These are phyloP conservation scores for Oxytropis ochrocephala DNA, from an alignment of 306 rosid genomes.

Conservation along the genomic window DNA sequence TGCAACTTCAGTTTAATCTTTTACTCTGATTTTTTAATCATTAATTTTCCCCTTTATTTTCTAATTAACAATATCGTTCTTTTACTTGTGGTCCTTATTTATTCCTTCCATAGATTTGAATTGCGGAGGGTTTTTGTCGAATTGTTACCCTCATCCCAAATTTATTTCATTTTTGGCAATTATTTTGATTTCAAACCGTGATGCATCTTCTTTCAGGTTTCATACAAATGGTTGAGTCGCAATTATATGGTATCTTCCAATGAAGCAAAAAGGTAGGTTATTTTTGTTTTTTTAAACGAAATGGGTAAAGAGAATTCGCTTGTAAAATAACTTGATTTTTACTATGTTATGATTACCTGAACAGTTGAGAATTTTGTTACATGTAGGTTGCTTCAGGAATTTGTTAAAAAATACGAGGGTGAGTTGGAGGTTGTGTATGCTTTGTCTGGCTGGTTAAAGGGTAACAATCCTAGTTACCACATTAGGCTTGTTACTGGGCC, in stretches of 20 bases:
- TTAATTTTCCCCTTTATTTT: not conserved
- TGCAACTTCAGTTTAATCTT: not conserved
- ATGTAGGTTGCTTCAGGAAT: constrained; percentile 78
- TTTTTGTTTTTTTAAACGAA: not conserved
- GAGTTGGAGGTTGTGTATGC: constrained; percentile 73
- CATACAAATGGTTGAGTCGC: constrained; percentile 98
- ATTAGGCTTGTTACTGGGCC: constrained; percentile 68
- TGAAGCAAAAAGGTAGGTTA: constrained; percentile 68
- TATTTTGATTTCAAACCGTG: not conserved
- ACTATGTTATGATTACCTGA: not conserved
- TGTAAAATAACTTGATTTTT: not conserved
- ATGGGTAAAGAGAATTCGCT: not conserved
- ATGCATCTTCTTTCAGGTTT: constrained; percentile 50
- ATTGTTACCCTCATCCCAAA: not conserved
- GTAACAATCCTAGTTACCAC: constrained; percentile 51
- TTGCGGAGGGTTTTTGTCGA: not conserved
- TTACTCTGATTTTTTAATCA: not conserved
- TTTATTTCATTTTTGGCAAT: not conserved
- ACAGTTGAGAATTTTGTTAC: constrained; percentile 17
- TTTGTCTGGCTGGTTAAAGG: constrained; percentile 88
- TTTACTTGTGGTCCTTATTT: not conserved
- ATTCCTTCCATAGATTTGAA: not conserved
- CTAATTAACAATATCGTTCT: not conserved
- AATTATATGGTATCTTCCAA: constrained; percentile 73
- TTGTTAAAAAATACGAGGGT: constrained; percentile 59